These are phyloP conservation scores for Corylus heterophylla DNA, from an alignment of 306 rosid genomes.

Conservation along the genomic window DNA sequence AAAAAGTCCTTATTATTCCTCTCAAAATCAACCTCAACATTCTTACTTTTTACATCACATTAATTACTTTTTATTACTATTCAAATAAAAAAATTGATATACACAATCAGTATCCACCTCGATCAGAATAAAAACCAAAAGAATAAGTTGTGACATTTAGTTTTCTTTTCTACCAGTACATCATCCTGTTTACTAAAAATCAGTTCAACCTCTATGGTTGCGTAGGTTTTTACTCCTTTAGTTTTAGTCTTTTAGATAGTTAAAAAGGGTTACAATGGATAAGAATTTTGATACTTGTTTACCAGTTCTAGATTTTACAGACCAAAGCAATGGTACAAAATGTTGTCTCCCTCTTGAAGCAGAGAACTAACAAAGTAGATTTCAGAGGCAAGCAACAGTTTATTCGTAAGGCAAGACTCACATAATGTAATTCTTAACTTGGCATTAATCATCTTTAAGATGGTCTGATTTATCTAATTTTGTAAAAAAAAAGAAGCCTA, in stretches of 20 bases:
- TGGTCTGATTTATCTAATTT: not conserved
- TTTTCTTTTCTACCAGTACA: not conserved
- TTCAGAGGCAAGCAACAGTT: not conserved
- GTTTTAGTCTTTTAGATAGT: not conserved
- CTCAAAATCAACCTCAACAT: no score
- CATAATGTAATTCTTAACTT: not conserved
- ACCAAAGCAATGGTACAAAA: not conserved
- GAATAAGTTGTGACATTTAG: not conserved
- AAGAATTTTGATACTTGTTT: not conserved
- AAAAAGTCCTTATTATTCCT: no score
- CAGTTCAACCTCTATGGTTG: not conserved
- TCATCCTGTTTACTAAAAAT: not conserved
- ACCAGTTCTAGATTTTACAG: slow-evolving; percentile 3
- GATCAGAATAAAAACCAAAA: not conserved
- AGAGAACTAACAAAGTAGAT: not conserved
- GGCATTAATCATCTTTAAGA: not conserved
- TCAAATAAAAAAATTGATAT: not conserved
- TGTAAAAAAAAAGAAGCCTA: not conserved
- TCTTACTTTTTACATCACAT: no score
- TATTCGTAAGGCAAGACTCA: not conserved
- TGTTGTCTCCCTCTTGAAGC: not conserved
- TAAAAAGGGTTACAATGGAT: not conserved
- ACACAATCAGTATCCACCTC: not conserved
- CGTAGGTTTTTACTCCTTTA: not conserved
- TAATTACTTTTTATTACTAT: no score